Evolutionary conservation across 768 basidiomycete species (phyloP).

Genomic region (Clitopilus passeckerianus): DNA sequence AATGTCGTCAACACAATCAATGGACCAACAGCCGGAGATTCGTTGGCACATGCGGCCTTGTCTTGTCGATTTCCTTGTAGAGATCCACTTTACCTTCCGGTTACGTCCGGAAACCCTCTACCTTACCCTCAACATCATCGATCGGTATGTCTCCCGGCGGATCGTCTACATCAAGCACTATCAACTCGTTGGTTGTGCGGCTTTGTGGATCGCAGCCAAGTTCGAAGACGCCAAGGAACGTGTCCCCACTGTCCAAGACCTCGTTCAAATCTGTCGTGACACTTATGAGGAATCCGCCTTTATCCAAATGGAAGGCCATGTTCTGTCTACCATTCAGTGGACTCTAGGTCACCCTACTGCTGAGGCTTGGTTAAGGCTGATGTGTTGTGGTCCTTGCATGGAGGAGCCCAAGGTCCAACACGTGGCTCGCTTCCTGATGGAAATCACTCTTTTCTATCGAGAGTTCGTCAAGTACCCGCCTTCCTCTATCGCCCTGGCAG

Average conservation of each 20-base stretch:
- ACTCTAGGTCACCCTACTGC: conserved; percentile 95
- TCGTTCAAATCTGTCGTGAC: conserved; percentile 92
- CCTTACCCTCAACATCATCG: conserved; percentile 97
- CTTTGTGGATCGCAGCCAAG: conserved; percentile 98
- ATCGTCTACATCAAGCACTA: conserved; percentile 99
- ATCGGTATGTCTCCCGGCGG: conserved; percentile 97
- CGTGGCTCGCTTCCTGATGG: conserved; percentile 97
- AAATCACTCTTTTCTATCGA: conserved; percentile 96
- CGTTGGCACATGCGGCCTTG: conserved; percentile 99
- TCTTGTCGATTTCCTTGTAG: conserved; percentile 97
- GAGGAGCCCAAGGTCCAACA: conserved; percentile 93
- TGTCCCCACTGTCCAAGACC: conserved; percentile 92
- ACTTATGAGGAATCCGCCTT: conserved; percentile 98
- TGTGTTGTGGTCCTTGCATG: conserved; percentile 66
- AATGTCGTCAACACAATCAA: conserved; percentile 88
- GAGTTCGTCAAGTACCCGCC: conserved; percentile 88
- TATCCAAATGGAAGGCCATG: conserved; percentile 98
- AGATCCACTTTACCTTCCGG: conserved; percentile 96
- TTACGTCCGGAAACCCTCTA: conserved; percentile 98
- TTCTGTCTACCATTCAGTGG: conserved; percentile 96
- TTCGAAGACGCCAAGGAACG: conserved; percentile 99
- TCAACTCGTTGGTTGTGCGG: conserved; percentile 97
- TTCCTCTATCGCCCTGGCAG: conserved; percentile 85
- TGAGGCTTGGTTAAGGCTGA: conserved; percentile 91
- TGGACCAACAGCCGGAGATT: conserved; percentile 99